Evolutionary conservation across 2,329 filamentous ascomycete species (phyloP), one percentile per base, ranked within the genome.

Genomic region (Fusarium palustre): DNA sequence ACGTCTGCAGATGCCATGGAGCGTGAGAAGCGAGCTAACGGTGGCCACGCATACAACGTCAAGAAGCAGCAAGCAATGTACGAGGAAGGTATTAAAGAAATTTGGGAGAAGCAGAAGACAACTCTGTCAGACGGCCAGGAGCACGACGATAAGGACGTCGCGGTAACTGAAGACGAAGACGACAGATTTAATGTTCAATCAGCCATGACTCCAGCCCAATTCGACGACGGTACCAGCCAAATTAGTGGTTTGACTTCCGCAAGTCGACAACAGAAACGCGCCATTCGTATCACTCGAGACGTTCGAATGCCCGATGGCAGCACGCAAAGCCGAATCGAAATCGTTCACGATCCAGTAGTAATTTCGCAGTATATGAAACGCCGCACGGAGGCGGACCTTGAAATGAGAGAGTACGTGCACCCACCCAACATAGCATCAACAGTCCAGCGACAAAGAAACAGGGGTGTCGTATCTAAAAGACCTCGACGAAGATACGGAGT

Each of bases 1-100:
- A 90, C 88, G 4, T 89, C 88, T 12, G 94, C 93, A 22, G 93
- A 97, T 78, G 94, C 93, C 75, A 92, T 94, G 65, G 92, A 93
- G 75, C 92, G 94, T 66, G 93, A 94, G 77, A 89, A 96, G 68
- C 92, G 94, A 76, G 92, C 92, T 18, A 95, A 96, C 69, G 94
- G 94, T 57, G 96, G 96, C 0, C 96, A 99, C 80, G 94, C 93
- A 72, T 99, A 99, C 83, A 99, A 99, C 69, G 96, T 99, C 64
- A 96, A 95, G 76, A 91, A 92, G 71, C 96, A 99, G 78, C 93
- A 98, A 76, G 90, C 89, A 66, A 92, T 93, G 74, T 99, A 99
- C 78, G 93, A 97, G 72, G 91, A 94, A 55, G 93, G 93, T 24
- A 97, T 99, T 72, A 88, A 90, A 58, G 90, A 92, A 64, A 97